Evolutionary conservation across 768 basidiomycete genomes (phyloP).

Genomic region (Calocybe indica): DNA sequence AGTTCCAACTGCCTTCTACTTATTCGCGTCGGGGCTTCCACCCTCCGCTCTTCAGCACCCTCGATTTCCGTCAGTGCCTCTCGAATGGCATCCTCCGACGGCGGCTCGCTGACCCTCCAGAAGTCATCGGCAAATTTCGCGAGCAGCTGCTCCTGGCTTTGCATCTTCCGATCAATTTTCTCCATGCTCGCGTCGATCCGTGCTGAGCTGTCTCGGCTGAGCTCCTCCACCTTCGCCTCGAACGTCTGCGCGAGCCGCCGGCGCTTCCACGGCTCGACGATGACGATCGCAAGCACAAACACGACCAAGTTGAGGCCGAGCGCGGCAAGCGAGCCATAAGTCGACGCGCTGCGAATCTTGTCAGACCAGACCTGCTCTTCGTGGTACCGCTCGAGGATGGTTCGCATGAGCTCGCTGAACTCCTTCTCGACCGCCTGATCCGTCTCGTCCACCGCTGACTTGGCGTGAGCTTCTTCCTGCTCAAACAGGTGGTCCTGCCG

Average conservation of each 20-base stretch:
- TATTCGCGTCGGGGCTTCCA: constrained; percentile 4
- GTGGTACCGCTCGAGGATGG: constrained; percentile 89
- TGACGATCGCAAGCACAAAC: constrained; percentile 81
- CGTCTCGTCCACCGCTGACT: constrained; percentile 55
- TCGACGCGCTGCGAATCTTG: constrained; percentile 93
- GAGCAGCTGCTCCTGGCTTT: constrained; percentile 29
- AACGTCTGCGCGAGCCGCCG: constrained; percentile 81
- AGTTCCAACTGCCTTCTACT: constrained; percentile 21
- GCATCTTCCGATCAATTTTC: constrained; percentile 42
- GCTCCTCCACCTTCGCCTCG: constrained; percentile 73
- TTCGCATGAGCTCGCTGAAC: constrained; percentile 82
- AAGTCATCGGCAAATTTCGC: constrained; percentile 8
- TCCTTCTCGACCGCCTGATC: constrained; percentile 83
- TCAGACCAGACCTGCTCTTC: constrained; percentile 99
- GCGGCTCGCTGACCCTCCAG: constrained; percentile 2
- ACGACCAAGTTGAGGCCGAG: constrained; percentile 85
- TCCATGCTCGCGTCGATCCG: constrained; percentile 43
- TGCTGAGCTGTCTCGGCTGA: constrained; percentile 48
- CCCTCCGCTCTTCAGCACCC: background rate
- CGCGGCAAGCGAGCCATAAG: constrained; percentile 85
- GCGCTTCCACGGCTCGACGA: constrained; percentile 98
- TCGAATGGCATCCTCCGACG: constrained; percentile 3
- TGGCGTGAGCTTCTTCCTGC: constrained; percentile 69
- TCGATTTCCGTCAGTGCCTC: background rate
- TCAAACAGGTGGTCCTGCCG: constrained; percentile 86